phyloP scores from a whole-genome alignment of 2,329 filamentous ascomycete species.

The Reticulascus tulasneorum region DNA sequence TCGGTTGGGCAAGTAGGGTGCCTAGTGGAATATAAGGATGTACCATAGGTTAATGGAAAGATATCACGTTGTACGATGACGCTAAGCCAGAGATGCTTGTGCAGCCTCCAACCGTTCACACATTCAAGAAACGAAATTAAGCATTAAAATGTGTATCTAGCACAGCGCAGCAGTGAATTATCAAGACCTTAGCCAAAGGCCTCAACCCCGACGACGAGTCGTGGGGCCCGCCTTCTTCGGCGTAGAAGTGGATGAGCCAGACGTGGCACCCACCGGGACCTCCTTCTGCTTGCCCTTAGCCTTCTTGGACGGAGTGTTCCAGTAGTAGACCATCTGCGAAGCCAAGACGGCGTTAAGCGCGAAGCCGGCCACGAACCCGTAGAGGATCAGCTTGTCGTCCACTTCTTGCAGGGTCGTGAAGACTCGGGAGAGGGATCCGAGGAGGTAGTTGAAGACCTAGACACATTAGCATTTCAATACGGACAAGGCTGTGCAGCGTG shows the following conservation, averaged over 20 bases:
- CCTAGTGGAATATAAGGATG: not conserved
- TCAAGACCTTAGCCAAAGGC: too few species aligned
- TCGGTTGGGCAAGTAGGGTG: conserved; percentile 12
- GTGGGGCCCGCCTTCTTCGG: conserved; percentile 37
- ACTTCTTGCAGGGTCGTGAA: conserved; percentile 98
- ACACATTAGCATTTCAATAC: not conserved
- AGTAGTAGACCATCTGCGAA: conserved; percentile 92
- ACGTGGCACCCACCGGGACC: conserved; percentile 12
- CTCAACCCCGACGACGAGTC: conserved; percentile 39
- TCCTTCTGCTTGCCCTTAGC: conserved; percentile 39
- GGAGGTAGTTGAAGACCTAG: conserved; percentile 96
- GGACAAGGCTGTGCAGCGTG: conserved; percentile 5
- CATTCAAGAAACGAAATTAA: too few species aligned
- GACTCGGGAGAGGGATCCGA: conserved; percentile 87
- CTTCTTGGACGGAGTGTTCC: conserved; percentile 65
- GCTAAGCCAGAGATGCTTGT: too few species aligned
- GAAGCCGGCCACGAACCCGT: conserved; percentile 90
- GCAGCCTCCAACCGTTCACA: too few species aligned
- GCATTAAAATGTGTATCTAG: too few species aligned
- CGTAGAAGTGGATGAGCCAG: conserved; percentile 20
- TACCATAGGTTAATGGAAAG: not conserved
- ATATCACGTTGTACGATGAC: too few species aligned
- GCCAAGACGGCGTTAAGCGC: conserved; percentile 84
- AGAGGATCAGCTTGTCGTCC: conserved; percentile 92
- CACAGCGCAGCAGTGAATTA: too few species aligned